These are phyloP conservation scores for Hortaea werneckii DNA, from an alignment of 2,329 filamentous ascomycete genomes.

Conservation along the genomic window DNA sequence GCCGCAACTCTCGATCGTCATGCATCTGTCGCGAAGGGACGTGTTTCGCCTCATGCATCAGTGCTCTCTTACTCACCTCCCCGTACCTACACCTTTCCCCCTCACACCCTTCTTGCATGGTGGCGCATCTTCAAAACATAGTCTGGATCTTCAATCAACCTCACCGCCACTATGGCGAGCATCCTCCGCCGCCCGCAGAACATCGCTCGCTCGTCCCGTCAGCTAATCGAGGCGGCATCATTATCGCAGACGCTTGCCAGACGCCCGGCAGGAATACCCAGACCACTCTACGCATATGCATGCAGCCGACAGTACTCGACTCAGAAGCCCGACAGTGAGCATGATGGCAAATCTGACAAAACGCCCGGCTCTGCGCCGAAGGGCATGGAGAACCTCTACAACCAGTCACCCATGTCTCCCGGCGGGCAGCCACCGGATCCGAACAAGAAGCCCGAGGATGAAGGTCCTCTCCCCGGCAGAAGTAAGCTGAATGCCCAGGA, in stretches of 20 bases:
- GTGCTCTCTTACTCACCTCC: not conserved
- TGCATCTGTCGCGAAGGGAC: slow-evolving; percentile 1
- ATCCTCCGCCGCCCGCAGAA: slow-evolving; percentile 26
- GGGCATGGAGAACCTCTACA: slow-evolving; percentile 38
- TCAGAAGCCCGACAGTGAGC: slow-evolving; percentile 31
- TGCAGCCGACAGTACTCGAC: slow-evolving; percentile 35
- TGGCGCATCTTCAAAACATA: not conserved
- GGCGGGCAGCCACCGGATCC: slow-evolving; percentile 15
- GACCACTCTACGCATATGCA: slow-evolving; percentile 35
- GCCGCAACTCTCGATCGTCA: not conserved
- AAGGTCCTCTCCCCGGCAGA: slow-evolving; percentile 20
- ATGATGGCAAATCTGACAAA: slow-evolving; percentile 25
- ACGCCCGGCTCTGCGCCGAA: slow-evolving; percentile 28
- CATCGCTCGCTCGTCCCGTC: slow-evolving; percentile 24
- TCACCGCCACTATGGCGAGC: slow-evolving; percentile 20
- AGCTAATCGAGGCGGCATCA: slow-evolving; percentile 23
- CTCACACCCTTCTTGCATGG: not conserved
- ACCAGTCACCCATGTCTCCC: slow-evolving; percentile 32
- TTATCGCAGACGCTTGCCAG: slow-evolving; percentile 25
- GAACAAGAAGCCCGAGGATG: slow-evolving; percentile 27
- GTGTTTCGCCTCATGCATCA: not conserved
- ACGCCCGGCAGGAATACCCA: slow-evolving; percentile 30
- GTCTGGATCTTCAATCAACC: not conserved
- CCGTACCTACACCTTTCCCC: not conserved
- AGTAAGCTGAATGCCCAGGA: slow-evolving; percentile 45